Conservation (phyloP, 75 land plant species). For the Selaginella tamariscina region DNA sequence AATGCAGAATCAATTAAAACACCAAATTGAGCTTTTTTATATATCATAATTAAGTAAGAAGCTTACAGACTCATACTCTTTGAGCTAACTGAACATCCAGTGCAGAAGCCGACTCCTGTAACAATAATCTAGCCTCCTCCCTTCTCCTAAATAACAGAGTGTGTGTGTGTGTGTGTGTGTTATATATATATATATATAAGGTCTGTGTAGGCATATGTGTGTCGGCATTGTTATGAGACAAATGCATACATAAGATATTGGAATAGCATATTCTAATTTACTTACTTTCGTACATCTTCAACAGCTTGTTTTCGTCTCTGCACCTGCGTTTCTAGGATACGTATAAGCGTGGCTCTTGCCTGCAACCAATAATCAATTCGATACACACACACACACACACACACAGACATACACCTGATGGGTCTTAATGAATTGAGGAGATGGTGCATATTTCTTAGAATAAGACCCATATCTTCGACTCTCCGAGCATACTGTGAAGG, state of each 20-base stretch:
- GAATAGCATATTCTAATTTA: background rate
- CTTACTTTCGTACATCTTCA: slow-evolving; percentile 71
- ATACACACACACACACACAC: background rate
- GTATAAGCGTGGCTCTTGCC: slow-evolving; percentile 94
- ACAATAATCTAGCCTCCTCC: slow-evolving; percentile 56
- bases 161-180: no score
- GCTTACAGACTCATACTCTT: no score
- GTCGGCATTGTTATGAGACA: background rate
- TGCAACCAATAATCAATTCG: slow-evolving; percentile 13
- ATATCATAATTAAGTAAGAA: no score
- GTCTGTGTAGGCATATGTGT: background rate
- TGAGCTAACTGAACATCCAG: background rate
- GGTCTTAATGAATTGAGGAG: slow-evolving; percentile 89
- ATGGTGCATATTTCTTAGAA: slow-evolving; percentile 81
- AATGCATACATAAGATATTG: background rate
- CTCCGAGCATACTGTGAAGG: slow-evolving; percentile 95
- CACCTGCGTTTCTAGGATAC: slow-evolving; percentile 69
- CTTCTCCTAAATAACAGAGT: slow-evolving; percentile 45
- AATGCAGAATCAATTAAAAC: no score
- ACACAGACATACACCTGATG: slow-evolving; percentile 51
- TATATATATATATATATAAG: slow-evolving; percentile 5
- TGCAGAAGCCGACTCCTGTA: slow-evolving; percentile 46
- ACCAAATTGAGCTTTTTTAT: no score
- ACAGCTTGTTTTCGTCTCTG: slow-evolving; percentile 80
- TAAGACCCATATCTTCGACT: slow-evolving; percentile 77